These are phyloP conservation scores for Globisporangium nodosum DNA, from an alignment of 352 stramenopile genomes.

Conservation along the genomic window DNA sequence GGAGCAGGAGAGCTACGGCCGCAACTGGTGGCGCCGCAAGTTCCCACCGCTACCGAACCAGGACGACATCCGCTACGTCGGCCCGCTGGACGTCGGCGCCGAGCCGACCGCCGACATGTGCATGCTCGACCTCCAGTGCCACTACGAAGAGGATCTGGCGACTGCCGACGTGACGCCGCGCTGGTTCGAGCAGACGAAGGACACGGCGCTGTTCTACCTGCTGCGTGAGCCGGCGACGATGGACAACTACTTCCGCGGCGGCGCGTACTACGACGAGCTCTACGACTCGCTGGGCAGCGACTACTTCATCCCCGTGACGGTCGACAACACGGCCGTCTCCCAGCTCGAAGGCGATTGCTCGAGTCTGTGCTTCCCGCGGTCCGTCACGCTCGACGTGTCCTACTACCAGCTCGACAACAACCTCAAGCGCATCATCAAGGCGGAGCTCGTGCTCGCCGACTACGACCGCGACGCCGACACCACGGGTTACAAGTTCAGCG, in stretches of 20 bases:
- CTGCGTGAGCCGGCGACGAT: slow-evolving; percentile 90
- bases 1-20: slow-evolving; percentile 51
- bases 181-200: slow-evolving; percentile 94
- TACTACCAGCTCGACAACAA: slow-evolving; percentile 93
- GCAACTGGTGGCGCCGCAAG: slow-evolving; percentile 61
- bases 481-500: slow-evolving; percentile 87
- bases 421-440: slow-evolving; percentile 92
- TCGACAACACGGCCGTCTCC: slow-evolving; percentile 80
- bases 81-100: slow-evolving; percentile 79
- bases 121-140: slow-evolving; percentile 82
- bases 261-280: slow-evolving; percentile 66
- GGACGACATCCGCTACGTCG: slow-evolving; percentile 91
- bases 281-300: slow-evolving; percentile 61
- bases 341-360: slow-evolving; percentile 85
- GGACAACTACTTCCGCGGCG: slow-evolving; percentile 80
- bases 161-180: slow-evolving; percentile 87
- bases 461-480: slow-evolving; percentile 90
- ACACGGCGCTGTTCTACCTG: slow-evolving; percentile 89
- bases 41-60: slow-evolving; percentile 90
- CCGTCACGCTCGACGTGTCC: slow-evolving; percentile 88
- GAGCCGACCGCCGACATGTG: slow-evolving; percentile 92
- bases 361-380: slow-evolving; percentile 90
- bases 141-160: slow-evolving; percentile 91
- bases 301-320: slow-evolving; percentile 92
- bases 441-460: slow-evolving; percentile 84